Percentiles rank a stretch among this genome's conserved stretches.
phyloP scores from a whole-genome alignment of 2,329 filamentous ascomycete genomes.

The Pseudovirgaria hyperparasitica region DNA sequence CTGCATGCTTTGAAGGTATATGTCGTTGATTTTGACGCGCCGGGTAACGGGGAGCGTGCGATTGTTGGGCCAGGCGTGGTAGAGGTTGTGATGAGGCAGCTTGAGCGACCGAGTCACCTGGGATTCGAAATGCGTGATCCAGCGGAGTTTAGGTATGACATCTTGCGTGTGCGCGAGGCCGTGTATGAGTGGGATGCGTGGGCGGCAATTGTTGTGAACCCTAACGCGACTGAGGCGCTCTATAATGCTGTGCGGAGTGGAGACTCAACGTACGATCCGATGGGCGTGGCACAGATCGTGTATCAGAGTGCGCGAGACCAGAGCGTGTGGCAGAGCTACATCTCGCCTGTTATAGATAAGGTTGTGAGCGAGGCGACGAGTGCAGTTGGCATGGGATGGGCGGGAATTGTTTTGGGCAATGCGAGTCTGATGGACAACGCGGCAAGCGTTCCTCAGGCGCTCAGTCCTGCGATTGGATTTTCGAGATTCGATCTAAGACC shows the following conservation, averaged over 20 bases:
- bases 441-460: slow-evolving; percentile 36
- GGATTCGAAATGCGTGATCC: slow-evolving; percentile 39
- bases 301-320: slow-evolving; percentile 45
- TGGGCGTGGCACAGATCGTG: slow-evolving; percentile 44
- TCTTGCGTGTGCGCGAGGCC: slow-evolving; percentile 41
- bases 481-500: slow-evolving; percentile 45
- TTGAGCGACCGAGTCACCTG: slow-evolving; percentile 26
- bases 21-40: slow-evolving; percentile 54
- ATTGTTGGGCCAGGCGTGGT: slow-evolving; percentile 45
- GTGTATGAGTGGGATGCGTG: slow-evolving; percentile 48
- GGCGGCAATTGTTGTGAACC: slow-evolving; percentile 49
- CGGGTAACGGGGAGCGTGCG: slow-evolving; percentile 31
- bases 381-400: slow-evolving; percentile 37
- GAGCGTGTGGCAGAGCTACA: slow-evolving; percentile 39
- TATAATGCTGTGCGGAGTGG: slow-evolving; percentile 40
- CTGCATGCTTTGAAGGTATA: slow-evolving; percentile 37
- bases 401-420: slow-evolving; percentile 28
- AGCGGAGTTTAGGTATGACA: slow-evolving; percentile 42
- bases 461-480: slow-evolving; percentile 45
- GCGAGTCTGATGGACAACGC: slow-evolving; percentile 30
- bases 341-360: slow-evolving; percentile 36
- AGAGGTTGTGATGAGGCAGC: slow-evolving; percentile 31
- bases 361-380: slow-evolving; percentile 36
- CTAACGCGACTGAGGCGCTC: slow-evolving; percentile 48
- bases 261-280: slow-evolving; percentile 47